A percentile compares a stretch with the other conserved stretches of the same genome.
These are phyloP conservation scores for Paramecium bursaria DNA, from an alignment of 73 alveolate species.

Conservation along the genomic window DNA sequence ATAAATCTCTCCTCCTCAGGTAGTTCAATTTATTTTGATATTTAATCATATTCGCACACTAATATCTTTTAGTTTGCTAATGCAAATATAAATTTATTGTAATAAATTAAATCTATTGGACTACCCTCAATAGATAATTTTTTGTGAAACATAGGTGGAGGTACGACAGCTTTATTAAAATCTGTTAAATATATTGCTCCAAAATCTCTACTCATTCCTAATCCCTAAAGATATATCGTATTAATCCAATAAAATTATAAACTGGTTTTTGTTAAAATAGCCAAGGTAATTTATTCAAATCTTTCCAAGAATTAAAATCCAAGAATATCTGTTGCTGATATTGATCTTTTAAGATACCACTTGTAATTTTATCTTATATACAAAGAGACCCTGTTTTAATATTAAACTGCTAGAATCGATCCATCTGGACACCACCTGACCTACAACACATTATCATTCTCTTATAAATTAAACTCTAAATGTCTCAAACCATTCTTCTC, in stretches of 20 bases:
- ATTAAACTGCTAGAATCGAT: slow-evolving; percentile 36
- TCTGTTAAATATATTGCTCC: slow-evolving; percentile 40
- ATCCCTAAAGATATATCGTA: no score
- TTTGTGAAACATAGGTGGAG: slow-evolving; percentile 73
- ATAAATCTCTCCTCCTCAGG: not conserved
- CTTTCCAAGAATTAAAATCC: slow-evolving; percentile 24
- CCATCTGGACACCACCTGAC: slow-evolving; percentile 62
- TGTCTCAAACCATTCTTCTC: slow-evolving; percentile 98
- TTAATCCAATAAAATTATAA: slow-evolving; percentile 31
- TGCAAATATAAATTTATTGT: not conserved
- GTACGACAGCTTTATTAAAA: slow-evolving; percentile 65
- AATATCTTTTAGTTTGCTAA: not conserved
- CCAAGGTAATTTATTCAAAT: not conserved
- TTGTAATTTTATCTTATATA: slow-evolving; percentile 80
- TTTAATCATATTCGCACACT: not conserved
- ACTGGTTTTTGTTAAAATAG: not conserved
- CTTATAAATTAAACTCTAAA: slow-evolving; percentile 88
- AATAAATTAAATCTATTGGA: slow-evolving; percentile 17
- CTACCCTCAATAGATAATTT: slow-evolving; percentile 23
- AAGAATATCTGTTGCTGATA: not conserved
- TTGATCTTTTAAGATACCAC: slow-evolving; percentile 79
- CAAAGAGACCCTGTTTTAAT: slow-evolving; percentile 33
- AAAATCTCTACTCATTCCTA: slow-evolving; percentile 44
- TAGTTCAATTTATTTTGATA: not conserved
- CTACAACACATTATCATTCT: not conserved